Evolutionary conservation across 805 yeast genomes (phyloP).

Genomic region (Metschnikowia lunata): DNA sequence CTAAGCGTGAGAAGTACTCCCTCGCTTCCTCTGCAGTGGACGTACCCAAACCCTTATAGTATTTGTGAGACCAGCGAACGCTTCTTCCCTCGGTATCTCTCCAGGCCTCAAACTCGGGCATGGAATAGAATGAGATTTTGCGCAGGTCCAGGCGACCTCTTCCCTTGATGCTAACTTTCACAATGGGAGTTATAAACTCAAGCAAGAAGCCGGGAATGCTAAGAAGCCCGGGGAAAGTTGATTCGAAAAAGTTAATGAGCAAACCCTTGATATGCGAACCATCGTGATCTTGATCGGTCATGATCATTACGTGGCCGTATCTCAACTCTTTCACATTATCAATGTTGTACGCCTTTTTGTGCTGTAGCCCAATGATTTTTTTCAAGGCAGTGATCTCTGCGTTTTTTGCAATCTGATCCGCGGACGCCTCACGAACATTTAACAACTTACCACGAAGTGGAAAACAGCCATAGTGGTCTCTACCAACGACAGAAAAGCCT

Average conservation of each 20-base stretch:
- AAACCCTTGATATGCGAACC: conserved; percentile 97
- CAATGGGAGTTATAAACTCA: conserved; percentile 95
- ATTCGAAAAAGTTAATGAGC: conserved; percentile 86
- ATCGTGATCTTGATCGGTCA: conserved; percentile 99
- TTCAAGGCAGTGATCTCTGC: conserved; percentile 93
- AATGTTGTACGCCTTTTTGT: conserved; percentile 66
- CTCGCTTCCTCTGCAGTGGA: conserved; percentile 78
- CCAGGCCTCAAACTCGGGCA: conserved; percentile 97
- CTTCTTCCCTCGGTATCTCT: conserved; percentile 73
- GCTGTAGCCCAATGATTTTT: conserved; percentile 93
- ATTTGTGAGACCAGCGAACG: conserved; percentile 86
- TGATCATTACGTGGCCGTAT: conserved; percentile 96
- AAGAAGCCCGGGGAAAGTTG: conserved; percentile 89
- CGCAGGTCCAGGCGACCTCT: conserved; percentile 49
- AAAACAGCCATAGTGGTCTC: conserved; percentile 92
- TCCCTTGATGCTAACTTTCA: conserved; percentile 71
- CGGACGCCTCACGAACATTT: conserved; percentile 93
- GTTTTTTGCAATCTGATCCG: conserved; percentile 91
- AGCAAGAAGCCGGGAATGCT: conserved; percentile 87
- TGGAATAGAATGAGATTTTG: conserved; percentile 75
- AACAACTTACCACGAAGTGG: conserved; percentile 93
- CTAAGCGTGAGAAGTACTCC: conserved; percentile 82
- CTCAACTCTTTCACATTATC: conserved; percentile 70
- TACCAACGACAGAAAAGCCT: conserved; percentile 90
- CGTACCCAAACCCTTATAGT: conserved; percentile 98